Conservation (phyloP, 1,139 yeast species). For the Meyerozyma sp. region DNA sequence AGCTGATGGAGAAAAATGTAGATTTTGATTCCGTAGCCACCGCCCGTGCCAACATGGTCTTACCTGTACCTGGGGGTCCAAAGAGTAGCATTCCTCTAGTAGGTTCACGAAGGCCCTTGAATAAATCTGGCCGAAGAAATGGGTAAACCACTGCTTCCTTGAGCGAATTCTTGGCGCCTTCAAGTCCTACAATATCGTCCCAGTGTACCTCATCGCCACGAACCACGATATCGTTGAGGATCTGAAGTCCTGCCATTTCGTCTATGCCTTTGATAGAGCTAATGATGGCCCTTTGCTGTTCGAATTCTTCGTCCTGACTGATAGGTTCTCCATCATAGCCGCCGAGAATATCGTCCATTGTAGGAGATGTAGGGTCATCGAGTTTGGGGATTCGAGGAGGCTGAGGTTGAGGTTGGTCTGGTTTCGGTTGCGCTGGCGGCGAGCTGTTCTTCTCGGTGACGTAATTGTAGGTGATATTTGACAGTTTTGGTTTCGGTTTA, state of each 20-base stretch:
- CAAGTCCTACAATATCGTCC: slow-evolving; percentile 96
- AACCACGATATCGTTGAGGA: slow-evolving; percentile 84
- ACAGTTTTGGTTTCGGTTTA: slow-evolving; percentile 4
- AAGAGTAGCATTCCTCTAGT: slow-evolving; percentile 93
- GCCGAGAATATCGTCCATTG: slow-evolving; percentile 25
- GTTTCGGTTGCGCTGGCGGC: slow-evolving; percentile 3
- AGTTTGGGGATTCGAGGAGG: slow-evolving; percentile 6
- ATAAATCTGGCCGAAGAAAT: slow-evolving; percentile 86
- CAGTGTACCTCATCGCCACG: slow-evolving; percentile 95
- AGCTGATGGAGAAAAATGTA: slow-evolving; percentile 88
- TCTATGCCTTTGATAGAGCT: slow-evolving; percentile 38
- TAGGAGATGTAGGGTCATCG: slow-evolving; percentile 12
- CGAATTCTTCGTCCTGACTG: slow-evolving; percentile 38
- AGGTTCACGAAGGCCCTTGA: slow-evolving; percentile 89
- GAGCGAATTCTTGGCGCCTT: slow-evolving; percentile 79
- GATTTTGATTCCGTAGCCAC: slow-evolving; percentile 96
- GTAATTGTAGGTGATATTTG: slow-evolving; percentile 28
- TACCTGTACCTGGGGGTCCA: slow-evolving; percentile 99
- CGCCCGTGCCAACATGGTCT: slow-evolving; percentile 95
- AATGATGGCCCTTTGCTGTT: slow-evolving; percentile 54
- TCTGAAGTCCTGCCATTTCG: slow-evolving; percentile 48
- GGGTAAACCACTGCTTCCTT: slow-evolving; percentile 98
- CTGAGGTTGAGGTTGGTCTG: slow-evolving; percentile 5
- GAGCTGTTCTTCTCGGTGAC: slow-evolving; percentile 6
- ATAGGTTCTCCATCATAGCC: slow-evolving; percentile 15